phyloP scores from a whole-genome alignment of 2,329 filamentous ascomycete genomes.

The Nigrograna mackinnonii region DNA sequence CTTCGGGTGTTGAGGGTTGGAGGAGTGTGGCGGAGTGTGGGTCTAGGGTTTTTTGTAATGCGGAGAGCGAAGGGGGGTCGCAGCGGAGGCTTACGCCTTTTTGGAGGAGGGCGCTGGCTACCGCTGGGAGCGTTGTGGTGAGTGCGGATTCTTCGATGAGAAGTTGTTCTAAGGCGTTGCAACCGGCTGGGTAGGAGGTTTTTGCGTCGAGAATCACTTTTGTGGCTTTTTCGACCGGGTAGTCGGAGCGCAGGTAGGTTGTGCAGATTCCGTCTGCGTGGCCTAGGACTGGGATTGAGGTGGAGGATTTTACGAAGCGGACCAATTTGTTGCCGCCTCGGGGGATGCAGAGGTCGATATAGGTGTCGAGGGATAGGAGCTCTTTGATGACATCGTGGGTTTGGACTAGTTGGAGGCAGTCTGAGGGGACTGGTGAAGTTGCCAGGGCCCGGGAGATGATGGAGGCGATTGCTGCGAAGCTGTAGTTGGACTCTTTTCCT shows the following conservation, averaged over 20 bases:
- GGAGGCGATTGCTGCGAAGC: constrained; percentile 87
- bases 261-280: constrained; percentile 94
- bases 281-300: constrained; percentile 92
- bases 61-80: constrained; percentile 69
- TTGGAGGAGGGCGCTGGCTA: constrained; percentile 73
- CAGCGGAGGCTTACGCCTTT: constrained; percentile 84
- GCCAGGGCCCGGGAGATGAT: constrained; percentile 80
- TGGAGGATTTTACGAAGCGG: constrained; percentile 84
- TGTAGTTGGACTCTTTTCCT: constrained; percentile 92
- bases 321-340: constrained; percentile 90
- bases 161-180: constrained; percentile 91
- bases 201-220: constrained; percentile 89
- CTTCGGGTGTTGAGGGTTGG: constrained; percentile 67
- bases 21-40: constrained; percentile 52
- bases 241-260: constrained; percentile 81
- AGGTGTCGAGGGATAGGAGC: constrained; percentile 80
- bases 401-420: constrained; percentile 89
- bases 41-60: constrained; percentile 56
- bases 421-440: constrained; percentile 75
- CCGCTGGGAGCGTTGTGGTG: constrained; percentile 66
- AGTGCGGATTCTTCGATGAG: constrained; percentile 78
- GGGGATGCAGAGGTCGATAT: constrained; percentile 95
- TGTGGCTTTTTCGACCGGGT: constrained; percentile 71
- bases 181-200: constrained; percentile 91
- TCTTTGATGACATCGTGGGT: constrained; percentile 89